Evolutionary conservation across 495 filamentous ascomycete species (phyloP).

Genomic region (Podospora fimiseda): DNA sequence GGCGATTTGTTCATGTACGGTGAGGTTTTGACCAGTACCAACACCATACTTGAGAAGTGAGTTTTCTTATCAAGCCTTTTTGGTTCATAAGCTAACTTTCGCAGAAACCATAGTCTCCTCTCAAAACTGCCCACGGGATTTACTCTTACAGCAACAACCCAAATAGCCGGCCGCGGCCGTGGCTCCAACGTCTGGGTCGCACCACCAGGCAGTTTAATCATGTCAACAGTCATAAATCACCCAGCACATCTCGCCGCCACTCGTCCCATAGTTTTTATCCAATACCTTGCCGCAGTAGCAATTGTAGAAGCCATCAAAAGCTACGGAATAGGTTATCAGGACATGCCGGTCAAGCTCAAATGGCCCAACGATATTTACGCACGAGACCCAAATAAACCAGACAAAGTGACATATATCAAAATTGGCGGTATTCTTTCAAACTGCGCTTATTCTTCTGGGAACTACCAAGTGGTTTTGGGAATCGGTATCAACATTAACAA

Average conservation of each 20-base stretch:
- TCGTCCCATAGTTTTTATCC: constrained; percentile 87
- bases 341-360: constrained; percentile 78
- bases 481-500: constrained; percentile 90
- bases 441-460: constrained; percentile 66
- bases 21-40: constrained; percentile 90
- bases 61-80: constrained; percentile 8
- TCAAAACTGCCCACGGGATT: constrained; percentile 72
- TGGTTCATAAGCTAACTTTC: constrained; percentile 3
- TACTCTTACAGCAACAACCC: constrained; percentile 84
- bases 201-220: constrained; percentile 77
- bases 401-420: constrained; percentile 67
- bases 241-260: constrained; percentile 58
- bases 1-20: constrained; percentile 79
- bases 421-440: constrained; percentile 93
- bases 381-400: constrained; percentile 57
- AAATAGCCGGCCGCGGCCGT: constrained; percentile 85
- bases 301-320: constrained; percentile 76
- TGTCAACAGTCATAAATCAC: constrained; percentile 81
- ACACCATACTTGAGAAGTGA: constrained; percentile 89
- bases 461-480: constrained; percentile 83
- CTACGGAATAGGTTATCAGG: constrained; percentile 64
- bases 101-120: constrained; percentile 71
- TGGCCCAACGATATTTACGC: constrained; percentile 99
- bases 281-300: constrained; percentile 89
- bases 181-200: constrained; percentile 94